A percentile compares a stretch with the other conserved stretches of the same genome.
Evolutionary conservation across 176 grass and related monocot genomes (phyloP).

Genomic region (Alopecurus myosuroides): DNA sequence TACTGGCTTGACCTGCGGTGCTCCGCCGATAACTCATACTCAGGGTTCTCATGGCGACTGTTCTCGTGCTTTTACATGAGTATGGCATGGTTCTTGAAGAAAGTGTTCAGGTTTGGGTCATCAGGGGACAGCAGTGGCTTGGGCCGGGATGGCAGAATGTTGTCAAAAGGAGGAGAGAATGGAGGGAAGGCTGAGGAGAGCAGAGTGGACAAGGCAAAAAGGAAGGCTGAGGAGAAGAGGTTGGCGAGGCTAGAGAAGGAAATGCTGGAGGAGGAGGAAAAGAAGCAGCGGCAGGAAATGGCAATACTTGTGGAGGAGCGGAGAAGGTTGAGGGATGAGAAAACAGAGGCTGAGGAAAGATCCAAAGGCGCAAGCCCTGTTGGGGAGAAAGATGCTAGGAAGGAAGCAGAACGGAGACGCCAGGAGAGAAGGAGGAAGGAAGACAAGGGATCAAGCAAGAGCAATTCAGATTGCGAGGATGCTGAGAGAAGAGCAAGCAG

Average conservation of each 20-base stretch:
- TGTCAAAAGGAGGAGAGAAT: slow-evolving; percentile 57
- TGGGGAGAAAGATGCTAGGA: slow-evolving; percentile 72
- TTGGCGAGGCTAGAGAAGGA: slow-evolving; percentile 84
- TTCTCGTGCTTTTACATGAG: slow-evolving; percentile 25
- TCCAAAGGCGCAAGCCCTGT: slow-evolving; percentile 58
- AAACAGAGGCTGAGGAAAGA: slow-evolving; percentile 67
- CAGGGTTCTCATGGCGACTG: slow-evolving; percentile 45
- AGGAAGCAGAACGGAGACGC: slow-evolving; percentile 47
- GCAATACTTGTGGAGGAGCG: slow-evolving; percentile 86
- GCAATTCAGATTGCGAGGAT: slow-evolving; percentile 88
- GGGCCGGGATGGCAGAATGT: slow-evolving; percentile 32
- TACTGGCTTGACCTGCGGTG: slow-evolving; percentile 55
- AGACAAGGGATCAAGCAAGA: slow-evolving; percentile 78
- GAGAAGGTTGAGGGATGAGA: slow-evolving; percentile 81
- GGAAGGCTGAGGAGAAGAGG: slow-evolving; percentile 90
- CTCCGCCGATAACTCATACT: slow-evolving; percentile 30
- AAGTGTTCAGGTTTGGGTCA: slow-evolving; percentile 56
- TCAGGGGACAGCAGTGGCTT: slow-evolving; percentile 30
- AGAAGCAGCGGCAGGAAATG: slow-evolving; percentile 90
- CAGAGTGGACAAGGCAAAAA: slow-evolving; percentile 66
- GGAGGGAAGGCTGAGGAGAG: slow-evolving; percentile 62
- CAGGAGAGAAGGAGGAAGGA: slow-evolving; percentile 80
- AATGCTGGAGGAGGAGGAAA: slow-evolving; percentile 93
- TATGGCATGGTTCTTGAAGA: slow-evolving; percentile 52
- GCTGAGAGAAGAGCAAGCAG: slow-evolving; percentile 50